Base-by-base conservation (phyloP, 257 asterid genomes). In the Capsicum chinense region DNA sequence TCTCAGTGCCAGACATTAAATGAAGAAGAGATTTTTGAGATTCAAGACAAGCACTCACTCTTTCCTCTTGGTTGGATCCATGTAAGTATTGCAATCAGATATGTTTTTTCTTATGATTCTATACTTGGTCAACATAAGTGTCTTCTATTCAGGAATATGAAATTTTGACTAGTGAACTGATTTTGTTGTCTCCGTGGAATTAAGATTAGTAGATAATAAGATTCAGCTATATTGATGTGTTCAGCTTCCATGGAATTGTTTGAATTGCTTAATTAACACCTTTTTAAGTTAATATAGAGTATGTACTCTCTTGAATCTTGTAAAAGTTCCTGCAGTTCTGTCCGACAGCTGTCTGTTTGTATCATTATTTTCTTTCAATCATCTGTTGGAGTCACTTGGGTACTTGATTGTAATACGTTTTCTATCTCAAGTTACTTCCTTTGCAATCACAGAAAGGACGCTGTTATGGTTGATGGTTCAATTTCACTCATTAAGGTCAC, bases 41-140 rank as follows among this genome's bases (percentile, higher is more conserved):
- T 90, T 88, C 99, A 94, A 86, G 98, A 94, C 90, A 90, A 86
- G 82, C 92, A 85, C 10, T 92, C 97, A 60, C 98, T 94, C 80
- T 94, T 96, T 70, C 94, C 92, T 50, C 99, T 96, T 84, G 99
- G 99, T 42, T 96, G 99, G 99, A 96, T 96, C 89, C 99, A 96
- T 81, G 99, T 94, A 90, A 94, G 99, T 91, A 39, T 87, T 85
- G 14, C 35, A 83, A 85, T 56, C 76, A 78, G 84, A 84, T 82
- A 67, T 85, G 56, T 19, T 37, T 82, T 42, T 54, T 57, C 4
- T 59, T 69, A 50, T 52, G 68, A 42, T 73, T 63, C 64, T 57
- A 33, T 17, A 47, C 63, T 50, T 7, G 44, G 81, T 48, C 47
- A 73, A 48, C n/a, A 12, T 76, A 26, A 6, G 81, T 76, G 62